Evolutionary conservation across 208 protist species (phyloP), one percentile per base, ranked within the genome.

Genomic region (Strigomonas galati): DNA sequence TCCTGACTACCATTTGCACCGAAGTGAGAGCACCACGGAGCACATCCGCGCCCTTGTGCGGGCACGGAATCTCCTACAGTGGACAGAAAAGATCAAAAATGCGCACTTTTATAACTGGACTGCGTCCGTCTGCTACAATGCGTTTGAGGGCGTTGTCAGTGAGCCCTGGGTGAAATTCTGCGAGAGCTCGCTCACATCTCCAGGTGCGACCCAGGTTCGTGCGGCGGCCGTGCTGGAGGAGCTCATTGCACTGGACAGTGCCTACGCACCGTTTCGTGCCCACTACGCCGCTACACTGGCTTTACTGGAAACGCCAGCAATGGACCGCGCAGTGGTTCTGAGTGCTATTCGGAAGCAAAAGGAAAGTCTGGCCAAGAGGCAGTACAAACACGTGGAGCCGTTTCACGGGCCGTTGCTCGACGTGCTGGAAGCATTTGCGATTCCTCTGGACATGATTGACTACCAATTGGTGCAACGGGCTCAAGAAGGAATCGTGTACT

Each of bases 221-320:
- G 55, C 65, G 6, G 81, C 90, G 0, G 86, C 83, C 0, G 65
- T 82, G 35, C 76, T 84, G 19, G 90, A 95, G 73, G 90, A 95
- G 72, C 80, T 93, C n/a, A 92, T 95, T 44, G 90, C 75, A 5
- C 72, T 95, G 0, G 44, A 87, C 48, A 77, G 79, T 0, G 27
- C 65, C 43, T 89, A 81, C 62, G 81, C 73, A 0, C 84, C 90
- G 3, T 71, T 93, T 19, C 78, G 90, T 3, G 67, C 89, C 21
- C 90, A 95, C 74, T 92, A 95, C 67, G 69, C 72, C 21, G 68
- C 66, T 19, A 19, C 83, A 21, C 67, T 91, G n/a, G 32, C 52
- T 19, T 68, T 91, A 2, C 64, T 81, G 21, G 78, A 94, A 40
- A 73, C 59, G 10, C 88, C 40, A 1, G 12, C 2, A 19, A n/a